Evolutionary conservation across 148 eudicot species (phyloP), one percentile per base, ranked within the genome.

Genomic region (Nepenthes gracilis): DNA sequence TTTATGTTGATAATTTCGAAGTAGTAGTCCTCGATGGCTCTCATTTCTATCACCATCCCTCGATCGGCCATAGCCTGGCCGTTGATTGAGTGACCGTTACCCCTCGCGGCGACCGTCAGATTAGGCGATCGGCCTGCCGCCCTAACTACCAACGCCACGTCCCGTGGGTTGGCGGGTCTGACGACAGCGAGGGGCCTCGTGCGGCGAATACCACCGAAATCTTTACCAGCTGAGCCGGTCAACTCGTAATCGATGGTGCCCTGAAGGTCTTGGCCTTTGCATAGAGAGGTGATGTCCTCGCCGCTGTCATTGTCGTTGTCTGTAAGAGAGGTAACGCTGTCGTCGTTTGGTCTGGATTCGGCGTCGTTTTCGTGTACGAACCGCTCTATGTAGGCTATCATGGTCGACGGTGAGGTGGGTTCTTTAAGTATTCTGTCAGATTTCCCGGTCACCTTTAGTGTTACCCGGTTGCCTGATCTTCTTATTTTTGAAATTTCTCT

Each of bases 1-100:
- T 12, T 11, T 34, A 2, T 10, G 54, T 70, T 77, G 64, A 63
- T 55, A 72, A 72, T 64, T 62, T 52, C 36, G 47, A 60, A 64
- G 15, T 55, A 38, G 45, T 61, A 57, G 70, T 55, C 68, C 45
- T 58, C 72, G 4, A 74, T 35, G 35, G 78, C 54, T 2, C 70
- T 80, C 97, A 90, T 90, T 43, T 90, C 89, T 47, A 90, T 32
- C 59, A 87, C 92, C 5, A 90, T 55, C 0, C 97, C 97, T 0
- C 73, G 63, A 58, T 78, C 72, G 32, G 92, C 72, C 87, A 79
- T 79, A 35, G 95, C 86, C 74, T 90, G 97, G 15, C 97, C 97
- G 85, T 84, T 87, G 65, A 84, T 75, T 6, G 97, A 90, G 78
- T 90, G 97, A 12, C 91, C 95, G 75, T 90, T 87, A 1, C 97